These are phyloP conservation scores for Arctostaphylos glauca DNA, from an alignment of 148 eudicot species.

Conservation along the genomic window DNA sequence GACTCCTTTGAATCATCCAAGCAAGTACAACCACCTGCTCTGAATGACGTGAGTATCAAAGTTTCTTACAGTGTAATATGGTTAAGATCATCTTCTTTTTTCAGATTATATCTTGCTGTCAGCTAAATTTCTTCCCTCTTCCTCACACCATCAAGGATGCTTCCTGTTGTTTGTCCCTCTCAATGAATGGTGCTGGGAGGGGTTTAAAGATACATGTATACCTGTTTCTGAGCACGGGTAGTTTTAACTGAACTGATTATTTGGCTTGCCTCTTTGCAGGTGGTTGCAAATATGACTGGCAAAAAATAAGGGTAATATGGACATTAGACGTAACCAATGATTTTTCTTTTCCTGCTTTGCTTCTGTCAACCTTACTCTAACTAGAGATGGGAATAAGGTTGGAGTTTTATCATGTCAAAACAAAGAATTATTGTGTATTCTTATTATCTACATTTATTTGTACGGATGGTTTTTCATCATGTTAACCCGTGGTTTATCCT, in stretches of 20 bases:
- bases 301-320: slow-evolving; percentile 39
- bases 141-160: neutral
- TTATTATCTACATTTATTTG: slow-evolving; percentile 6
- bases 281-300: slow-evolving; percentile 78
- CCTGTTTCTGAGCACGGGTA: neutral
- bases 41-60: slow-evolving; percentile 72
- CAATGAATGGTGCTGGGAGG: neutral
- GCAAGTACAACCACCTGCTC: slow-evolving; percentile 68
- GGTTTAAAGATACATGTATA: neutral
- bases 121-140: neutral
- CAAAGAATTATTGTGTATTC: neutral
- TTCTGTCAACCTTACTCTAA: neutral
- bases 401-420: slow-evolving; percentile 1
- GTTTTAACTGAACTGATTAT: neutral
- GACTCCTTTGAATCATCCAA: slow-evolving; percentile 75
- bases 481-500: neutral
- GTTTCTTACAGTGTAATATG: neutral
- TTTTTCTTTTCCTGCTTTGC: neutral
- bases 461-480: neutral
- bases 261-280: slow-evolving; percentile 42
- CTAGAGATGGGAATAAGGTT: slow-evolving; percentile 19
- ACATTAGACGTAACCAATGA: slow-evolving; percentile 20
- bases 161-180: neutral
- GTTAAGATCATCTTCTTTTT: neutral
- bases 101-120: neutral